Conservation (phyloP, 2,329 filamentous ascomycete genomes). For the Hymenoscyphus repandus region DNA sequence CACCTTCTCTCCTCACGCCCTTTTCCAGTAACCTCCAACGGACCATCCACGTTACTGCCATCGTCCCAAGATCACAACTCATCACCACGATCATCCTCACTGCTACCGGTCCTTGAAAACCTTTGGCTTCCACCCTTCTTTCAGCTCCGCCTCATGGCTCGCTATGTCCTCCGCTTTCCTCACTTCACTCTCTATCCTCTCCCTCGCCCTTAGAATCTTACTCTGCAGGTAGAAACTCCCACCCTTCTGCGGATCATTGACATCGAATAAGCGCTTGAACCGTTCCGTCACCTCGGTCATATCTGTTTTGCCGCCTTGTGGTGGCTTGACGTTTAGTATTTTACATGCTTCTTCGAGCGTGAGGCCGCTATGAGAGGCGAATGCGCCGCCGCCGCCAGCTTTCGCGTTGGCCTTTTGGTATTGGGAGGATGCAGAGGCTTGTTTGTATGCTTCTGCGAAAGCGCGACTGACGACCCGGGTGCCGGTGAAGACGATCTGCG, state of each 20-base stretch:
- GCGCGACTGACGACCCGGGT: constrained; percentile 87
- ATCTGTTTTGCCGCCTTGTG: constrained; percentile 70
- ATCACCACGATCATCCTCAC: not conserved
- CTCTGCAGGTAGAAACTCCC: constrained; percentile 98
- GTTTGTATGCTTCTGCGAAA: constrained; percentile 90
- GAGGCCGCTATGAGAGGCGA: constrained; percentile 62
- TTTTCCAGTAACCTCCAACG: constrained; percentile 3
- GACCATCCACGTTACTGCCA: constrained; percentile 9
- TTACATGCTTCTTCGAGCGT: constrained; percentile 95
- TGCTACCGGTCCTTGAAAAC: constrained; percentile 76
- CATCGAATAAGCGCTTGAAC: constrained; percentile 93
- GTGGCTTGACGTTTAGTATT: constrained; percentile 92
- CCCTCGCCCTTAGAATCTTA: constrained; percentile 86
- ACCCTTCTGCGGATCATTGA: constrained; percentile 90
- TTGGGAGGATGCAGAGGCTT: constrained; percentile 81
- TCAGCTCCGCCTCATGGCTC: constrained; percentile 70
- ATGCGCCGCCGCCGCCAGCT: constrained; percentile 38
- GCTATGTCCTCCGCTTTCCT: constrained; percentile 65
- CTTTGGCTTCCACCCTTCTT: constrained; percentile 91
- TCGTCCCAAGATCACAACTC: not conserved
- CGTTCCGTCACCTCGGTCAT: constrained; percentile 74
- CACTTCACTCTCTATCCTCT: constrained; percentile 86
- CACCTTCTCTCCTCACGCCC: constrained; percentile 5
- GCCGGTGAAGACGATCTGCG: constrained; percentile 87
- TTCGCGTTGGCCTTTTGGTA: constrained; percentile 72